Percentiles rank a stretch among this genome's conserved stretches.
These are phyloP conservation scores for Fusarium drepaniforme DNA, from an alignment of 2,329 filamentous ascomycete species.

Conservation along the genomic window DNA sequence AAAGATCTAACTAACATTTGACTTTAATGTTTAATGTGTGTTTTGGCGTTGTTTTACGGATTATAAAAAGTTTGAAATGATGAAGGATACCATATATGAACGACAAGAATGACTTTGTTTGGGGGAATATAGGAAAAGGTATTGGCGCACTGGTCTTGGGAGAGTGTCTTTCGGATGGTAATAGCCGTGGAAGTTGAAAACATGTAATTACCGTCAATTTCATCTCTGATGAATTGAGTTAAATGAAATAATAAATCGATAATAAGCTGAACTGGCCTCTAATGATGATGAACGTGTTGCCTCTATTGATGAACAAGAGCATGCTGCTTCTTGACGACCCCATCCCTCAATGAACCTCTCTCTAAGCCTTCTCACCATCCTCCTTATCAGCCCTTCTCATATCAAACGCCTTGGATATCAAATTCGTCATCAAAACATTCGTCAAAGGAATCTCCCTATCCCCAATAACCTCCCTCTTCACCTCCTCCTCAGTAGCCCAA, in stretches of 20 bases:
- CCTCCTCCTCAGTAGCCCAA: conserved; percentile 56
- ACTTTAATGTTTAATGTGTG: background rate
- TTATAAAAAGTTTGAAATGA: conserved; percentile 1
- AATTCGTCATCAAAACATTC: conserved; percentile 40
- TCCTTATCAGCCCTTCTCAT: conserved; percentile 34
- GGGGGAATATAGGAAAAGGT: background rate
- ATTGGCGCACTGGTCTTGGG: background rate
- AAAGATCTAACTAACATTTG: conserved; percentile 19
- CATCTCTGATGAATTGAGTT: background rate
- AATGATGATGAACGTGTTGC: background rate
- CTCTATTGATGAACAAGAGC: background rate
- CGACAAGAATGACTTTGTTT: background rate
- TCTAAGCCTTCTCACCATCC: background rate
- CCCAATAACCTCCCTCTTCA: conserved; percentile 41
- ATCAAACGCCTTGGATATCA: conserved; percentile 49
- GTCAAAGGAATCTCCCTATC: conserved; percentile 49
- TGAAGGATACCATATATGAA: background rate
- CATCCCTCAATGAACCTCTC: background rate
- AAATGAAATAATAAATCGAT: background rate
- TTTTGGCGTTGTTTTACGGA: background rate
- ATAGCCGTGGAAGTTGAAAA: background rate
- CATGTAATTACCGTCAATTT: background rate
- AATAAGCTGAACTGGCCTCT: background rate
- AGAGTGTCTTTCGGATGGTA: background rate
- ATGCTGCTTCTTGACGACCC: background rate